Conservation (phyloP, 2,329 filamentous ascomycete genomes). For the Trichoderma polysporum region DNA sequence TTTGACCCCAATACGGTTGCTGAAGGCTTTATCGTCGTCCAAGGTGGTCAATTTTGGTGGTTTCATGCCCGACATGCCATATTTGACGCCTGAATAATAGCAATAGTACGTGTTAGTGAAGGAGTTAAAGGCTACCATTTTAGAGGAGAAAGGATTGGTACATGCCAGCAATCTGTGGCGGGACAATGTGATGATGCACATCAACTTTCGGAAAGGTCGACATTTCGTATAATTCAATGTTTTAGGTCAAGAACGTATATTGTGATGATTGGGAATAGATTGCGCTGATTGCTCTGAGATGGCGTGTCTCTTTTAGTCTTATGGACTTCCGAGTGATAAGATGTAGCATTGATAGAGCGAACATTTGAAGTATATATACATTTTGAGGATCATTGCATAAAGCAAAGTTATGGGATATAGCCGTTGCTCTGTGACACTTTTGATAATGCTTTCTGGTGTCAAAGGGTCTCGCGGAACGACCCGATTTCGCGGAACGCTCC, state of each 20-base stretch:
- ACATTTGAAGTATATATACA: background rate
- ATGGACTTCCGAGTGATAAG: background rate
- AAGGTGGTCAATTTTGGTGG: too few relatives aligned
- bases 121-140: too few relatives aligned
- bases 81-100: too few relatives aligned
- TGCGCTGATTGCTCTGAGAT: too few relatives aligned
- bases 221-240: too few relatives aligned
- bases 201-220: fast-evolving
- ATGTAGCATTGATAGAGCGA: background rate
- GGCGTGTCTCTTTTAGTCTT: background rate
- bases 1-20: background rate
- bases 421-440: background rate
- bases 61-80: too few relatives aligned
- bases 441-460: background rate
- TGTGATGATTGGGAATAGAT: background rate
- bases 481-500: background rate
- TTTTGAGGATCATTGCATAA: background rate
- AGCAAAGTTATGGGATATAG: background rate
- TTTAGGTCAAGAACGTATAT: background rate
- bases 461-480: background rate
- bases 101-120: too few relatives aligned
- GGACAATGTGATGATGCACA: background rate
- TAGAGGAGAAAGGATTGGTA: background rate
- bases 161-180: background rate
- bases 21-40: too few relatives aligned